phyloP scores from a whole-genome alignment of 2,329 filamentous ascomycete species.

The Colletotrichum gigasporum region DNA sequence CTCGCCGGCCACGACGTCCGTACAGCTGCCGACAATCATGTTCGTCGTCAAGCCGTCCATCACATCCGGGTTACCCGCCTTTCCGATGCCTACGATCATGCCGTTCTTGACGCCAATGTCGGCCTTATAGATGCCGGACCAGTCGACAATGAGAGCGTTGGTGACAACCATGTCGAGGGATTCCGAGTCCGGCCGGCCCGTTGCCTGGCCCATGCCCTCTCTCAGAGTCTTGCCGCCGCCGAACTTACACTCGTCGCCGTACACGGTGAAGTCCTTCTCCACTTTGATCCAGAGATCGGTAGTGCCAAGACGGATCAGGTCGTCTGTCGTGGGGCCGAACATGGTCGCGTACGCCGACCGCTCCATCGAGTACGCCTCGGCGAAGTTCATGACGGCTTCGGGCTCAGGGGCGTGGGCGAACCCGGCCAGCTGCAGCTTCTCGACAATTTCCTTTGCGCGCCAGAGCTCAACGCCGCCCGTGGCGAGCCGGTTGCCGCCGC shows the following conservation, averaged over 20 bases:
- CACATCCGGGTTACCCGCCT: conserved; percentile 95
- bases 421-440: conserved; percentile 73
- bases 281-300: conserved; percentile 93
- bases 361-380: conserved; percentile 76
- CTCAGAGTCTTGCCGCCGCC: conserved; percentile 93
- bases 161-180: conserved; percentile 86
- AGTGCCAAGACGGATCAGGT: conserved; percentile 81
- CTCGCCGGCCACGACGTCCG: conserved; percentile 92
- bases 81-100: conserved; percentile 87
- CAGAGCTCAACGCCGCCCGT: conserved; percentile 74
- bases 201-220: conserved; percentile 95
- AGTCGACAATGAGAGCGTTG: conserved; percentile 91
- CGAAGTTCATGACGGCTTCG: conserved; percentile 57
- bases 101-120: conserved; percentile 95
- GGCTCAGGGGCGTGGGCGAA: conserved; percentile 83
- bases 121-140: conserved; percentile 93
- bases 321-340: conserved; percentile 93
- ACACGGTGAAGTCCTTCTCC: conserved; percentile 83
- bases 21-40: conserved; percentile 87
- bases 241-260: conserved; percentile 95
- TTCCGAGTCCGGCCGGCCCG: conserved; percentile 76
- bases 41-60: conserved; percentile 86
- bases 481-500: conserved; percentile 84
- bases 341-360: conserved; percentile 83
- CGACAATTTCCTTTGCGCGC: conserved; percentile 72